Base-by-base conservation (phyloP, 2,329 filamentous ascomycete species). In the Ophiocordyceps camponoti-rufipedis region DNA sequence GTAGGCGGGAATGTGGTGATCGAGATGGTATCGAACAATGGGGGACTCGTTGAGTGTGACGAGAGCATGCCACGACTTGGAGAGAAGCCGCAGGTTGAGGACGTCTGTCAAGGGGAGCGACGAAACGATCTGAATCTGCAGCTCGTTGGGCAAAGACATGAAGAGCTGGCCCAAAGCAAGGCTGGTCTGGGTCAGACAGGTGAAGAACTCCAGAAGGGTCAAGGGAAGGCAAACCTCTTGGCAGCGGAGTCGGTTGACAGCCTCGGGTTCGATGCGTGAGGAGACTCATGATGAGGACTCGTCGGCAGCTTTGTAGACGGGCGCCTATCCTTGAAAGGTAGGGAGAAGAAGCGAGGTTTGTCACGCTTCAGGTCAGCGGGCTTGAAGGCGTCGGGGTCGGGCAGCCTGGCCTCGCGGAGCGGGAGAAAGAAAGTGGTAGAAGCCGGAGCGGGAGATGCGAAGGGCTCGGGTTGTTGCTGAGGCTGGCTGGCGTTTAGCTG, bases 41-140 rank as follows among this genome's bases (percentile, higher is more conserved):
- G 73, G 68, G 2, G 66, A 65, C 55, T 80, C 76, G 58, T 80
- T 78, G 2, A 72, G 50, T 1, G 73, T 74, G 35, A 81, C 66
- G 50, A 80, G 66, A 23, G 67, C 62, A 52, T 80, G 75, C 65
- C 75, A 76, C 32, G 70, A 68, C 52, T 69, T 72, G 1, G 75
- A 80, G 13, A 72, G 68, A 28, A 72, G 57, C 48, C 77, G 71
- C 19, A 81, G 63, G 48, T 68, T 77, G 31, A 81, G 63, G 14
- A 80, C 63, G 48, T 78, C 75, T 31, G 72, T 71, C 35, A 81
- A 65, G 1, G 77, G 74, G 28, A 81, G 62, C 1, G 69, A 69
- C 3, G 73, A 68, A 44, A 80, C 71, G 50, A 81, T 71, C 53
- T 80, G 74, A 23, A 78, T 68, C 56, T 80, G 75, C 42, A 81